These are phyloP conservation scores for Talaromyces piceae DNA, from an alignment of 2,329 filamentous ascomycete species.

Conservation along the genomic window DNA sequence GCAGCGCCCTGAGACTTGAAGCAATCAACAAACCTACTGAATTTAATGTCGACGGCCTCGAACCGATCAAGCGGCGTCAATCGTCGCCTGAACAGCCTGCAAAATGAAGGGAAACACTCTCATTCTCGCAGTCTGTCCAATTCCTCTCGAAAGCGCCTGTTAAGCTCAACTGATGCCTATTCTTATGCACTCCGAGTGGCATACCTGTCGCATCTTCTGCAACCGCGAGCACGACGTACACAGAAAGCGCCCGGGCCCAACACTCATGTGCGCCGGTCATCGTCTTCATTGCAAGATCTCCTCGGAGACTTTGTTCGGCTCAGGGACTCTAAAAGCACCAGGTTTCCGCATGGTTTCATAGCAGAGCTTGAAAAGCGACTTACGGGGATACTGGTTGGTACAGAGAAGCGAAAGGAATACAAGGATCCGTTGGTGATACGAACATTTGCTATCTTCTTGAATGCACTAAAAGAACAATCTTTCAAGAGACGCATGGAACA, in stretches of 20 bases:
- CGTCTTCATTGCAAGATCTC: conserved; percentile 68
- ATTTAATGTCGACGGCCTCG: conserved; percentile 42
- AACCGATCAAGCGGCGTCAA: conserved; percentile 38
- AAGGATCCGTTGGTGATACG: conserved; percentile 85
- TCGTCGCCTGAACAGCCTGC: conserved; percentile 41
- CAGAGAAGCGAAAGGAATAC: conserved; percentile 78
- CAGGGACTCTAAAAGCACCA: conserved; percentile 61
- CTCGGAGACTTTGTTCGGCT: conserved; percentile 76
- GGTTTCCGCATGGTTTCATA: conserved; percentile 65
- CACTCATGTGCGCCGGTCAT: conserved; percentile 59
- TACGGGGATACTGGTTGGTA: conserved; percentile 71
- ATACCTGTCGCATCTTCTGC: conserved; percentile 86
- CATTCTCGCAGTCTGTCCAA: conserved; percentile 38
- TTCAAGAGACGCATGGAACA: conserved; percentile 92
- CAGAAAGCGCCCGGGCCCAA: conserved; percentile 68
- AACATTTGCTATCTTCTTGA: conserved; percentile 91
- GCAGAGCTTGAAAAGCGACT: conserved; percentile 67
- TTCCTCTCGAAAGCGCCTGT: conserved; percentile 32
- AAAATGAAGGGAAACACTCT: conserved; percentile 36
- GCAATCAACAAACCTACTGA: conserved; percentile 17
- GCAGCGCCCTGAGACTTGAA: conserved; percentile 26
- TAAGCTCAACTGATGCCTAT: conserved; percentile 70
- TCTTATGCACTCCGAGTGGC: conserved; percentile 83
- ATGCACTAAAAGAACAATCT: conserved; percentile 77
- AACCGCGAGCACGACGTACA: conserved; percentile 80